A percentile compares a stretch with the other conserved stretches of the same genome.
Evolutionary conservation across 2,329 filamentous ascomycete species (phyloP).

Genomic region (Blastomyces emzantsi): DNA sequence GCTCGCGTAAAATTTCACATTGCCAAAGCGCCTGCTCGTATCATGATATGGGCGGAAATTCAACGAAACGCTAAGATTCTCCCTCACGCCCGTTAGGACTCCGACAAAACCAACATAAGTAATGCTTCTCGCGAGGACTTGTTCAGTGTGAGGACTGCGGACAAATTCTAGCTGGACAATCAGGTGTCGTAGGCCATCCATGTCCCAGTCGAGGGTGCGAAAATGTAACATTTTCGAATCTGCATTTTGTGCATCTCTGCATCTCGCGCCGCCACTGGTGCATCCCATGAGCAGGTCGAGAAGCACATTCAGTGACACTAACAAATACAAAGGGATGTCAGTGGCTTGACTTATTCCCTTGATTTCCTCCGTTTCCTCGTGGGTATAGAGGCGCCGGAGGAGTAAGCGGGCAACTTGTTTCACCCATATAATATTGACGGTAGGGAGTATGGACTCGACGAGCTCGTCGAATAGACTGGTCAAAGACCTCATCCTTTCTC

Average conservation of each 20-base stretch:
- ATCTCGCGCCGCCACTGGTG: constrained; percentile 46
- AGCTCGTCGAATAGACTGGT: constrained; percentile 45
- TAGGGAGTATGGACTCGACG: constrained; percentile 28
- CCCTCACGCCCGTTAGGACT: constrained; percentile 41
- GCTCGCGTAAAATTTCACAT: constrained; percentile 16
- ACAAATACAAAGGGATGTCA: constrained; percentile 48
- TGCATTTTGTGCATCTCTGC: constrained; percentile 12
- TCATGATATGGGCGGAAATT: constrained; percentile 38
- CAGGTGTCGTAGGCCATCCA: constrained; percentile 43
- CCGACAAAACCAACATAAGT: constrained; percentile 46
- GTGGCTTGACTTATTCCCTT: constrained; percentile 46
- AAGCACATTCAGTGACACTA: constrained; percentile 55
- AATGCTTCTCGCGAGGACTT: constrained; percentile 39
- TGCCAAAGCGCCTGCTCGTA: constrained; percentile 14
- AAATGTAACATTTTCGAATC: constrained; percentile 31
- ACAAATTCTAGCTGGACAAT: constrained; percentile 48
- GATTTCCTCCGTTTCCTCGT: constrained; percentile 55
- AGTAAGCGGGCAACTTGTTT: constrained; percentile 37
- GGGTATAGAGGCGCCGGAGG: constrained; percentile 43
- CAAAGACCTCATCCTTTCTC: constrained; percentile 37
- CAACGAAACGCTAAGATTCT: constrained; percentile 41
- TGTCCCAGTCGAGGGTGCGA: constrained; percentile 45
- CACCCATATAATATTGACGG: constrained; percentile 22
- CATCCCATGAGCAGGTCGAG: constrained; percentile 58
- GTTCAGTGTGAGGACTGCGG: constrained; percentile 22